Base-by-base conservation (phyloP, 306 rosid genomes). In the Parietaria judaica region DNA sequence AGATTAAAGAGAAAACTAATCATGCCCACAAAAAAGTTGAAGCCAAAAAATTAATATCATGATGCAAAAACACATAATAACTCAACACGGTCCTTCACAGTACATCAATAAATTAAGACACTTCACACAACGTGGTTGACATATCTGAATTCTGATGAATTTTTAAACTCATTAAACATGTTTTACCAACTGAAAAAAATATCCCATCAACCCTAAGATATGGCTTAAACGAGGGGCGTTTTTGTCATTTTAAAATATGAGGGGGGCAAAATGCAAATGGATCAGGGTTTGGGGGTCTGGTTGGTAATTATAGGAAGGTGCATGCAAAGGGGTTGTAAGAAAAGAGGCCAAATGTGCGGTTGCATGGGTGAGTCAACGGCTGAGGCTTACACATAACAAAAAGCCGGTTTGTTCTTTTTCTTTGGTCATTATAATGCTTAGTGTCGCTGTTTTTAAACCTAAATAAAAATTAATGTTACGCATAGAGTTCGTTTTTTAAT, bases 321-420 rank as follows among this genome's bases (percentile, higher is more conserved):
- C 6, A 41, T 41, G 9, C 9, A 41, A 41, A 57, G 31, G 13
- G 61, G 4, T 57, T 1, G 0, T 41, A 3, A 1, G 45, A 36
- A 38, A 38, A 57, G 23, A 39, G 64, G 76, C 78, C 82, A 69
- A n/a, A 54, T 78, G 82, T 73, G 70, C 57, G 82, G 78, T 63
- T 78, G 82, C 79, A 72, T 78, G 78, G 44, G 17, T 36, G 44
- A 45, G 52, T 12, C 14, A 15, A 35, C 6, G 56, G 53, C 70
- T 59, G 46, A 5, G 13, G 56, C 59, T 41, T 63, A 72, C 82
- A 65, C 79, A 54, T 67, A 57, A 41, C 9, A 5, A 41, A 41
- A 41, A 41, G 9, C 45, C 6, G 3, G 45, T 5, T 41, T 41
- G 2, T 41, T 41, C 45, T 41, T 41, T 41, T 41, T 8, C 45